Evolutionary conservation across 169 alveolate genomes (phyloP).

Genomic region (Babesia divergens): DNA sequence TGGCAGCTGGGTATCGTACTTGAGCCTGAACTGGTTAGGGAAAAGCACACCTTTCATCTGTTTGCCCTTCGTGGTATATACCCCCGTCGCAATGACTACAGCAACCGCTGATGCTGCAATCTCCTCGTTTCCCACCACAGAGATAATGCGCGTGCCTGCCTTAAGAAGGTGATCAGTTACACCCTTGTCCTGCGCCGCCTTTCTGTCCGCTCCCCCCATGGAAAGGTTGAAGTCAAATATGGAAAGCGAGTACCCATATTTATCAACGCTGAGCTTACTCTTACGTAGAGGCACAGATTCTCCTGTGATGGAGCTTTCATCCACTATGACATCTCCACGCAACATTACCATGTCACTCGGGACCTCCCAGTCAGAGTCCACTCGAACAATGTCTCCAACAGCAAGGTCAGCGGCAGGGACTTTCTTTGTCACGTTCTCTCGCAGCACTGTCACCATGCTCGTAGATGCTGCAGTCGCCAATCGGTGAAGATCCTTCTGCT

Average conservation of each 20-base stretch:
- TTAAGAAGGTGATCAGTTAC: constrained; percentile 60
- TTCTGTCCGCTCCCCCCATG: constrained; percentile 73
- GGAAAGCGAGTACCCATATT: constrained; percentile 43
- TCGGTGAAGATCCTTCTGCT: constrained; percentile 70
- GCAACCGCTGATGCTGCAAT: constrained; percentile 72
- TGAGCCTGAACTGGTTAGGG: constrained; percentile 84
- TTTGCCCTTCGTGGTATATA: constrained; percentile 89
- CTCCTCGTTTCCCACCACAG: constrained; percentile 69
- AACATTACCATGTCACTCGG: constrained; percentile 86
- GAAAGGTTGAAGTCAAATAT: constrained; percentile 68
- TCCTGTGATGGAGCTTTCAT: constrained; percentile 86
- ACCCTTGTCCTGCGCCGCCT: constrained; percentile 73
- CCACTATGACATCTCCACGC: constrained; percentile 80
- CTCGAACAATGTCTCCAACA: constrained; percentile 78
- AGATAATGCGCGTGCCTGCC: constrained; percentile 73
- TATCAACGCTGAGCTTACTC: constrained; percentile 64
- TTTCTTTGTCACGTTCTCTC: constrained; percentile 68
- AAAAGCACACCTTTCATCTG: constrained; percentile 89
- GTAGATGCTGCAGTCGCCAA: constrained; percentile 63
- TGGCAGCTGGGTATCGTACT: constrained; percentile 79
- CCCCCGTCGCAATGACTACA: constrained; percentile 89
- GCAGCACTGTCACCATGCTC: constrained; percentile 63
- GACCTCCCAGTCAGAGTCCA: constrained; percentile 67
- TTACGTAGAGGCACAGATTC: constrained; percentile 84
- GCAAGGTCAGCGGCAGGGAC: constrained; percentile 72